Evolutionary conservation across 768 basidiomycete genomes (phyloP).

Genomic region (Tylopilus intermedius): DNA sequence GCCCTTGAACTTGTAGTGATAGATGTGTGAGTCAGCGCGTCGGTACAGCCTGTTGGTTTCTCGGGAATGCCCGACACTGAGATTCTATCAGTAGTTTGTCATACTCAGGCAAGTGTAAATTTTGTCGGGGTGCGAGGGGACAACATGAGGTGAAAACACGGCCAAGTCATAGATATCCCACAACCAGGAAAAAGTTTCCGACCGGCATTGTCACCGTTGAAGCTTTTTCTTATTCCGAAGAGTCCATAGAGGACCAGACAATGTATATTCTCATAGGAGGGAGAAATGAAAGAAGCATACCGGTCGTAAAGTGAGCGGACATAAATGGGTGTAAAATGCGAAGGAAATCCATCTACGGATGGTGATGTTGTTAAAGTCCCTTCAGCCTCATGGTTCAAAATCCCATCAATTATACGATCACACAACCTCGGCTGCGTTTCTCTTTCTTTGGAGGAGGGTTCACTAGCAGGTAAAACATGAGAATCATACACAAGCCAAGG

Average conservation of each 20-base stretch:
- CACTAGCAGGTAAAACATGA: slow-evolving; percentile 41
- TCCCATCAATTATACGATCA: slow-evolving; percentile 58
- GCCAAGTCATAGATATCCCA: too few relatives aligned
- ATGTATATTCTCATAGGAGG: slow-evolving; percentile 36
- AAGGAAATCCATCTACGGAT: slow-evolving; percentile 32
- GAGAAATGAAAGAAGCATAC: slow-evolving; percentile 37
- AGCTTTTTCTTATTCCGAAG: neutral
- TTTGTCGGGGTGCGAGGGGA: too few relatives aligned
- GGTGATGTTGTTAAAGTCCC: slow-evolving; percentile 18
- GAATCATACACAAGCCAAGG: neutral
- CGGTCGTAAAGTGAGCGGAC: slow-evolving; percentile 63
- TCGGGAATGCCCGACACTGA: too few relatives aligned
- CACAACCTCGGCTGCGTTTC: slow-evolving; percentile 49
- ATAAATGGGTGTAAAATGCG: slow-evolving; percentile 63
- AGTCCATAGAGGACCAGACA: slow-evolving; percentile 24
- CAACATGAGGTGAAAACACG: too few relatives aligned
- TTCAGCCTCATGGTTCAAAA: slow-evolving; percentile 15
- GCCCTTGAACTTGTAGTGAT: too few relatives aligned
- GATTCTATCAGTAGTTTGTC: too few relatives aligned
- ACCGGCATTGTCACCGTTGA: neutral
- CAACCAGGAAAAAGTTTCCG: neutral
- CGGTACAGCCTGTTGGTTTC: too few relatives aligned
- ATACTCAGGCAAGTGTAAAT: too few relatives aligned
- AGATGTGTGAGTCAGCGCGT: too few relatives aligned
- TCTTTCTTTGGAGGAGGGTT: slow-evolving; percentile 68